Percentiles rank a stretch among this genome's conserved stretches.
These are phyloP conservation scores for Piper betle DNA, from an alignment of 164 flowering plant species.

Conservation along the genomic window DNA sequence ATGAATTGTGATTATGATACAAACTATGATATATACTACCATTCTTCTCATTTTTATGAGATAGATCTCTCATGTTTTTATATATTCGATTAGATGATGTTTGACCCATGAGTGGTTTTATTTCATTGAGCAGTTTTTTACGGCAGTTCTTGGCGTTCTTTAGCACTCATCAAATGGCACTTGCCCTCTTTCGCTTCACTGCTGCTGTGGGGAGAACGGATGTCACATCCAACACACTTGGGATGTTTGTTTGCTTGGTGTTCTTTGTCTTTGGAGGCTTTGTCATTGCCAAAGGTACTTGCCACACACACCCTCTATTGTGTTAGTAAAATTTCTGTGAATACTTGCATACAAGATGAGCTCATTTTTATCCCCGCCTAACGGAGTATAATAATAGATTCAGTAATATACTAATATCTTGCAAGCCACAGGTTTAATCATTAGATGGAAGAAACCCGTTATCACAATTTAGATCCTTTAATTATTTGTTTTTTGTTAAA, in stretches of 20 bases:
- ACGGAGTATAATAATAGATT: too few species aligned
- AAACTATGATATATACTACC: too few species aligned
- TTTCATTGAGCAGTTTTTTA: constrained; percentile 35
- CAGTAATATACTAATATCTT: too few species aligned
- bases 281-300: constrained; percentile 34
- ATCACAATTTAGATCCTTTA: too few species aligned
- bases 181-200: constrained; percentile 42
- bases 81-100: not conserved
- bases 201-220: constrained; percentile 33
- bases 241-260: constrained; percentile 33
- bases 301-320: too few species aligned
- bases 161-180: constrained; percentile 39
- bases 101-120: constrained; percentile 1
- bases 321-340: too few species aligned
- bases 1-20: too few species aligned
- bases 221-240: constrained; percentile 35
- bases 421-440: too few species aligned
- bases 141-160: constrained; percentile 17
- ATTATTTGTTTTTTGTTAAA: too few species aligned
- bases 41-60: not conserved
- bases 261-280: constrained; percentile 58
- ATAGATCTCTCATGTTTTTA: not conserved
- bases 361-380: too few species aligned
- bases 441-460: too few species aligned
- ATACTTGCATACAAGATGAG: too few species aligned